A percentile compares a stretch with the other conserved stretches of the same genome.
Evolutionary conservation across 2,329 filamentous ascomycete species (phyloP).

Genomic region (Huntiella omanensis): DNA sequence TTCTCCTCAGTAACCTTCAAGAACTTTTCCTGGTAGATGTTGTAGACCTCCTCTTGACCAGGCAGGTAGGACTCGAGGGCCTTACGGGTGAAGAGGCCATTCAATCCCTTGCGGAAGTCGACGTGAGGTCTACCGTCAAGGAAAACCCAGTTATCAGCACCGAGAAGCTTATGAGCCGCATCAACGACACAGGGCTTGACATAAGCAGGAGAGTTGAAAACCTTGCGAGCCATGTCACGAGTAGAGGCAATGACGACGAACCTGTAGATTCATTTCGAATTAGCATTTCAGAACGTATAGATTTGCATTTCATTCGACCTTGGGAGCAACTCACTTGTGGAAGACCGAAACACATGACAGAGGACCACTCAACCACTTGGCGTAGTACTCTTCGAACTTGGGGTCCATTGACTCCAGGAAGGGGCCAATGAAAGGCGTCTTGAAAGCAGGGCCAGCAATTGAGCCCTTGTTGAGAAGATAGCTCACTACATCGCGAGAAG

Average conservation of each 20-base stretch:
- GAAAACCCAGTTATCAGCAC: slow-evolving; percentile 90
- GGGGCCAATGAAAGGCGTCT: slow-evolving; percentile 80
- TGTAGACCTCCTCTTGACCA: slow-evolving; percentile 81
- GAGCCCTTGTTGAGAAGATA: slow-evolving; percentile 59
- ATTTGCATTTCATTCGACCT: too few relatives aligned
- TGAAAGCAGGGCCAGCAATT: slow-evolving; percentile 56
- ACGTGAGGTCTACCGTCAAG: slow-evolving; percentile 87
- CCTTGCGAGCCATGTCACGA: slow-evolving; percentile 86
- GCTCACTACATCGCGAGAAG: slow-evolving; percentile 33
- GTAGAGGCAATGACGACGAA: slow-evolving; percentile 95
- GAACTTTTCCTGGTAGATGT: slow-evolving; percentile 67
- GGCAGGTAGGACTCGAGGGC: slow-evolving; percentile 79
- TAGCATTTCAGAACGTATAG: neutral
- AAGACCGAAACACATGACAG: slow-evolving; percentile 97
- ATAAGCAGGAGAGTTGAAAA: slow-evolving; percentile 82
- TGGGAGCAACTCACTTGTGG: slow-evolving; percentile 57
- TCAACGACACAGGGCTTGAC: slow-evolving; percentile 97
- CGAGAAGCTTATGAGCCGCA: slow-evolving; percentile 79
- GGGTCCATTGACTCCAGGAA: slow-evolving; percentile 86
- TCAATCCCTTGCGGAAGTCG: slow-evolving; percentile 92
- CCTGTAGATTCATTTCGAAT: slow-evolving; percentile 24
- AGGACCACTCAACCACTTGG: slow-evolving; percentile 79
- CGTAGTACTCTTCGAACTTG: slow-evolving; percentile 77
- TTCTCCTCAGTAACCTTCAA: slow-evolving; percentile 54
- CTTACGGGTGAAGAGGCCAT: slow-evolving; percentile 80